Evolutionary conservation across 352 stramenopile genomes (phyloP).

Genomic region (Globisporangium okanoganense): DNA sequence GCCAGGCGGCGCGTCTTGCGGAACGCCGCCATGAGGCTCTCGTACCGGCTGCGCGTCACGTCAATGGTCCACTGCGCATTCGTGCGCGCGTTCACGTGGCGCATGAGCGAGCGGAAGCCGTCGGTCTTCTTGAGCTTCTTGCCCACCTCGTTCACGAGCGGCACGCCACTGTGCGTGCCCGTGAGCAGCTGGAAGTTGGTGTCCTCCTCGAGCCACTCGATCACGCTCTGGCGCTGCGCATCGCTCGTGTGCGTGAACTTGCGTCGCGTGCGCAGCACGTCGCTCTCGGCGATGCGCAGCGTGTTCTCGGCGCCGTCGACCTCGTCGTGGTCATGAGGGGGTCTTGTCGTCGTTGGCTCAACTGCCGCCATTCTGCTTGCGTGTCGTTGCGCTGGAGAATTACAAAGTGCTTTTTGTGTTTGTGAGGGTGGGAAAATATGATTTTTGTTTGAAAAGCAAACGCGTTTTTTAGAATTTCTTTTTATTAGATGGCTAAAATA

Average conservation of each 20-base stretch:
- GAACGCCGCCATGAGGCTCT: slow-evolving; percentile 50
- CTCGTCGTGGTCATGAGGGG: too few relatives aligned
- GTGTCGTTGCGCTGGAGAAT: too few relatives aligned
- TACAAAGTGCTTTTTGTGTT: too few relatives aligned
- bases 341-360: too few relatives aligned
- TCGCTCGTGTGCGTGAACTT: slow-evolving; percentile 53
- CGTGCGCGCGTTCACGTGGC: slow-evolving; percentile 41
- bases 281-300: slow-evolving; percentile 8
- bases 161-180: background rate
- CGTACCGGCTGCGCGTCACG: slow-evolving; percentile 48
- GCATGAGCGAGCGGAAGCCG: slow-evolving; percentile 44
- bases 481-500: too few relatives aligned
- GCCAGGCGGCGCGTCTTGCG: slow-evolving; percentile 19
- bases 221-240: slow-evolving; percentile 37
- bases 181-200: slow-evolving; percentile 47
- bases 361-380: too few relatives aligned
- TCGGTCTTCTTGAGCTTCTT: slow-evolving; percentile 48
- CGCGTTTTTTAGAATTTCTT: too few relatives aligned
- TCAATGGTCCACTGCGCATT: slow-evolving; percentile 40
- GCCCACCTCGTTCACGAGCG: slow-evolving; percentile 6
- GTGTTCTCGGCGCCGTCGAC: slow-evolving; percentile 3
- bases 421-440: too few relatives aligned
- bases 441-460: too few relatives aligned
- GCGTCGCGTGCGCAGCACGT: slow-evolving; percentile 23
- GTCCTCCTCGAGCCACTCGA: slow-evolving; percentile 53